Evolutionary conservation across 2,329 filamentous ascomycete species (phyloP).

Genomic region (Chalaropsis thielavioides): DNA sequence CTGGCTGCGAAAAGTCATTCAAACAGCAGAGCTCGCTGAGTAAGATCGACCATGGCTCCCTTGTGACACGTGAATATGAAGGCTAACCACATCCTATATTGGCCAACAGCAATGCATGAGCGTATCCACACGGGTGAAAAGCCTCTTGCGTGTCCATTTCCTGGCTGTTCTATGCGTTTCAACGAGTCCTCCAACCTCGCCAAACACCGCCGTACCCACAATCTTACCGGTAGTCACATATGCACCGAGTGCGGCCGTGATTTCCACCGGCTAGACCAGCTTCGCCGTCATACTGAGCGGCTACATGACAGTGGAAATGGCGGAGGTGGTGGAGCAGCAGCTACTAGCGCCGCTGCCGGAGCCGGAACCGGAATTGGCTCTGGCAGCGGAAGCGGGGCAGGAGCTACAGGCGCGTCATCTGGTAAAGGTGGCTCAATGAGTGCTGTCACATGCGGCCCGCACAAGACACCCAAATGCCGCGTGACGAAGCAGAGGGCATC

Average conservation of each 20-base stretch:
- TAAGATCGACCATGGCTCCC: slow-evolving; percentile 26
- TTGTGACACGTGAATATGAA: neutral
- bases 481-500: neutral
- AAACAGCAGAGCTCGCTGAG: slow-evolving; percentile 54
- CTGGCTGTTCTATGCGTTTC: slow-evolving; percentile 40
- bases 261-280: slow-evolving; percentile 46
- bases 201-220: slow-evolving; percentile 50
- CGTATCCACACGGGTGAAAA: slow-evolving; percentile 52
- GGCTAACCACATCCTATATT: slow-evolving; percentile 10
- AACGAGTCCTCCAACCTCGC: slow-evolving; percentile 52
- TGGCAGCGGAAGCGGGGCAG: slow-evolving; percentile 4
- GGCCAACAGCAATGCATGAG: slow-evolving; percentile 45
- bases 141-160: slow-evolving; percentile 40
- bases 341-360: neutral
- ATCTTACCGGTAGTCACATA: slow-evolving; percentile 35
- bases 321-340: neutral
- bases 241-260: slow-evolving; percentile 41
- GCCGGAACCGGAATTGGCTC: neutral
- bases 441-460: neutral
- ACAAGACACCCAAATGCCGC: neutral
- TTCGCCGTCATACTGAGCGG: slow-evolving; percentile 35
- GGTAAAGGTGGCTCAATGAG: slow-evolving; percentile 1
- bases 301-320: slow-evolving; percentile 21
- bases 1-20: slow-evolving; percentile 42
- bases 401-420: neutral